These are phyloP conservation scores for Nakazawaea molendinolei DNA, from an alignment of 805 yeast species.

Conservation along the genomic window DNA sequence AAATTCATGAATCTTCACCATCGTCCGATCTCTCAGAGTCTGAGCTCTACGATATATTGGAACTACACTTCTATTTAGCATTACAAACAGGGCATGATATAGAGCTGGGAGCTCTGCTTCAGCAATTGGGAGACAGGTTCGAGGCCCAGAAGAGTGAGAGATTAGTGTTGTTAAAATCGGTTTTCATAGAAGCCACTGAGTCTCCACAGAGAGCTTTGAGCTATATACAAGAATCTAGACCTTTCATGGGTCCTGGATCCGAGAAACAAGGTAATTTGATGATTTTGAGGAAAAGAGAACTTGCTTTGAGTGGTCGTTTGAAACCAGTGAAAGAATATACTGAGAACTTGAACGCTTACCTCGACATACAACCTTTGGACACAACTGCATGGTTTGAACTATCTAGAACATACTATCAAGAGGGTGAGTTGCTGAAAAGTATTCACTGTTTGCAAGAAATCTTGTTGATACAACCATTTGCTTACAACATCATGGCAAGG, in stretches of 20 bases:
- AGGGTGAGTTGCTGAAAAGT: conserved; percentile 63
- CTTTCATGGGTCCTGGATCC: conserved; percentile 15
- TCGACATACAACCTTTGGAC: conserved; percentile 70
- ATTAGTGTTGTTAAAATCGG: conserved; percentile 45
- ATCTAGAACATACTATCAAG: conserved; percentile 50
- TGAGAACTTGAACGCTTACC: conserved; percentile 42
- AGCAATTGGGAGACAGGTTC: conserved; percentile 61
- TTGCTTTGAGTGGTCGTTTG: conserved; percentile 26
- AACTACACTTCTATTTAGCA: conserved; percentile 64
- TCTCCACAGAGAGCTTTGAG: conserved; percentile 29
- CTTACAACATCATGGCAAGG: conserved; percentile 57
- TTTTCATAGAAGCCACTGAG: conserved; percentile 50
- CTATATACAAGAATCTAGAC: conserved; percentile 23
- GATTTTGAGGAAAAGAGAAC: conserved; percentile 29
- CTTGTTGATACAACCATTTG: conserved; percentile 58
- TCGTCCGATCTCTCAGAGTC: conserved; percentile 32
- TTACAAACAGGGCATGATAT: conserved; percentile 57
- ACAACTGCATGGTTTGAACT: conserved; percentile 74
- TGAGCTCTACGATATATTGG: conserved; percentile 51
- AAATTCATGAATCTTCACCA: conserved; percentile 24
- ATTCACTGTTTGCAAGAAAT: conserved; percentile 66
- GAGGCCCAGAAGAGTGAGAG: conserved; percentile 46
- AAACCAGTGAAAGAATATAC: conserved; percentile 36
- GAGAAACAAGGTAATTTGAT: conserved; percentile 30
- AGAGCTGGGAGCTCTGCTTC: conserved; percentile 64